These are phyloP conservation scores for Malassezia psittaci DNA, from an alignment of 1,284 basidiomycete species.

Conservation along the genomic window DNA sequence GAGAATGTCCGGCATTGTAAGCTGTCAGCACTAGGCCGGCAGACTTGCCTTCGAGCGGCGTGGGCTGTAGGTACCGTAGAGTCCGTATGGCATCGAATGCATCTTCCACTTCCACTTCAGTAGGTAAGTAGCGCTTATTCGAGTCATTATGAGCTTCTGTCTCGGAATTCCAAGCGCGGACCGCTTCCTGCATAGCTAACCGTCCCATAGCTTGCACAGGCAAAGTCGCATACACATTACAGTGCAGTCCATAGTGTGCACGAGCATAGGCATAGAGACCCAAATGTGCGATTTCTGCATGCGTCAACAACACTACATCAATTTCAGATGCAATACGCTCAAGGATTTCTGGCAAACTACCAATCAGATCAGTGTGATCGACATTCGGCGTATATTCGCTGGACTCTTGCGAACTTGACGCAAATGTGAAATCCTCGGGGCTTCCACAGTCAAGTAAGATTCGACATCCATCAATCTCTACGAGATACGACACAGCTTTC, in stretches of 20 bases:
- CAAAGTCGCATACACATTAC: slow-evolving; percentile 88
- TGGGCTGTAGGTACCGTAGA: slow-evolving; percentile 86
- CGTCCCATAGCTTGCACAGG: slow-evolving; percentile 93
- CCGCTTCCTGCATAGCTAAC: slow-evolving; percentile 55
- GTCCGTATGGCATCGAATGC: slow-evolving; percentile 87
- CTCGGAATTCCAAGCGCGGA: slow-evolving; percentile 33
- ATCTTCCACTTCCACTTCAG: slow-evolving; percentile 75
- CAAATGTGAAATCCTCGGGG: slow-evolving; percentile 39
- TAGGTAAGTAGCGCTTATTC: slow-evolving; percentile 56
- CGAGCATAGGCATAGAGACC: slow-evolving; percentile 86
- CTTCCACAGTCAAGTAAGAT: slow-evolving; percentile 85
- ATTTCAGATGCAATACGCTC: slow-evolving; percentile 56
- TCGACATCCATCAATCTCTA: slow-evolving; percentile 86
- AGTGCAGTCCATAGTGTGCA: slow-evolving; percentile 73
- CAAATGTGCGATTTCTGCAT: slow-evolving; percentile 77
- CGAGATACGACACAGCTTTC: slow-evolving; percentile 56
- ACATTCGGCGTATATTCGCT: neutral
- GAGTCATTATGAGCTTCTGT: slow-evolving; percentile 24
- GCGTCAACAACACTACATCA: slow-evolving; percentile 80
- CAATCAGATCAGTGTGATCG: neutral
- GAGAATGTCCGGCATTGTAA: slow-evolving; percentile 86
- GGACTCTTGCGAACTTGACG: neutral
- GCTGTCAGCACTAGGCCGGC: slow-evolving; percentile 73
- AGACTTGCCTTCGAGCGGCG: slow-evolving; percentile 65
- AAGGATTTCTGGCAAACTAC: slow-evolving; percentile 10